Base-by-base conservation (phyloP, 2,329 filamentous ascomycete genomes). In the Camptophora hylomeconis region DNA sequence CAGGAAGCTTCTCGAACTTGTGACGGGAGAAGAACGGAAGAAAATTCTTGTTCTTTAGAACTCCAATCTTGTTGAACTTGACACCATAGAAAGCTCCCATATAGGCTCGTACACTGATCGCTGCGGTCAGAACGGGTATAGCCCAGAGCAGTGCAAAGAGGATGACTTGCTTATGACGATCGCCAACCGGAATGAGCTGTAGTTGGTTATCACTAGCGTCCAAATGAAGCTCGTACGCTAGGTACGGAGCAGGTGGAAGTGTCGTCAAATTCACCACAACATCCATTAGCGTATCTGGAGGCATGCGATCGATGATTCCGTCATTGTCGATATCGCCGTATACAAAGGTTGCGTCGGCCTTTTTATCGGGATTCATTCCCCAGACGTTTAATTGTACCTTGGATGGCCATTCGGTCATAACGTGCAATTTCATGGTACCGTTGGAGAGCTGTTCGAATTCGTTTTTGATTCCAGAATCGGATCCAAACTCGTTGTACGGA, bases 251-350 rank as follows among this genome's bases (percentile, higher is more conserved):
- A 8, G 15, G 33, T 17, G 7, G 27, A 17, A 12, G 17, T 3
- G 61, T 47, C 1, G 68, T 71, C 37, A 76, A 65, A 45, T 78
- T 77, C 39, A 75, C 60, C 14, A 69, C 54, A 28, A 65, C 63
- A 23, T 57, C 50, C 17, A 62, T 60, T 11, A 76, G 53, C 13
- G 67, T 20, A 16, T 24, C 26, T 6, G 35, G 35, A 13, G 20
- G 21, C 6, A 37, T 7, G 9, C 27, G 24, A 13, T 37, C 35
- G 9, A 37, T 32, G 5, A 37, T 32, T 7, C 13, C 7, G 16
- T 37, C 27, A 15, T 30, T 17, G 21, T 37, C 27, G 9, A 32
- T 23, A 17, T 37, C 35, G 11, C 35, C 35, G 12, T 25, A 31
- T 5, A 26, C 17, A 6, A 22, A 12, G 13, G 14, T 26, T 26